Conservation (phyloP, 202 grass and related monocot genomes). For the Saccharum hybrid region DNA sequence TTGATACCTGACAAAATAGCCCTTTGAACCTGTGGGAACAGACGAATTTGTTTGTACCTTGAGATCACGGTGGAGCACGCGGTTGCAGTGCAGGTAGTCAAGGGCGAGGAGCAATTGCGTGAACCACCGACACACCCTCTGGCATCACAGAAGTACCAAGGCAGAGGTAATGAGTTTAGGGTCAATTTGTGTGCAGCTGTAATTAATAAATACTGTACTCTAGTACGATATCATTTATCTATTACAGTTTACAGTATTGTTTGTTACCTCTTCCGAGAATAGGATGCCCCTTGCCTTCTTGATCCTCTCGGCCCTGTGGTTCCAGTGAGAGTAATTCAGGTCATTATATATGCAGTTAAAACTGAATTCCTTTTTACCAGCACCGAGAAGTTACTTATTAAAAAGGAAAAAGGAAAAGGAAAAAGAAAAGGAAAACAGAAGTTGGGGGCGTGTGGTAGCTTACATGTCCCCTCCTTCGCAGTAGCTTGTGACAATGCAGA, state of each 20-base stretch:
- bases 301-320: slow-evolving; percentile 72
- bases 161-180: slow-evolving; percentile 32
- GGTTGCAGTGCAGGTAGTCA: slow-evolving; percentile 90
- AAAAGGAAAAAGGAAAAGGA: not conserved
- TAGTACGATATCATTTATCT: not conserved
- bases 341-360: not conserved
- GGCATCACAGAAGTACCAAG: not conserved
- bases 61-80: slow-evolving; percentile 84
- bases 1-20: not conserved
- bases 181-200: not conserved
- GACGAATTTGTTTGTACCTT: slow-evolving; percentile 47
- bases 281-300: slow-evolving; percentile 77
- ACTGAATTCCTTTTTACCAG: not conserved
- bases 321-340: not conserved
- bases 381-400: not conserved
- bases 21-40: not conserved
- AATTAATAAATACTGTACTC: not conserved
- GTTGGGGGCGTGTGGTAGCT: not conserved
- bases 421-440: not conserved
- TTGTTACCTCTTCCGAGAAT: slow-evolving; percentile 75
- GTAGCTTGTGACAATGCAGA: slow-evolving; percentile 72
- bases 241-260: not conserved
- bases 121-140: slow-evolving; percentile 86
- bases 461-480: slow-evolving; percentile 91
- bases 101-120: slow-evolving; percentile 82